Percentiles rank a stretch among this genome's conserved stretches.
phyloP scores from a whole-genome alignment of 2,329 filamentous ascomycete species.

The Juglanconis oblonga region DNA sequence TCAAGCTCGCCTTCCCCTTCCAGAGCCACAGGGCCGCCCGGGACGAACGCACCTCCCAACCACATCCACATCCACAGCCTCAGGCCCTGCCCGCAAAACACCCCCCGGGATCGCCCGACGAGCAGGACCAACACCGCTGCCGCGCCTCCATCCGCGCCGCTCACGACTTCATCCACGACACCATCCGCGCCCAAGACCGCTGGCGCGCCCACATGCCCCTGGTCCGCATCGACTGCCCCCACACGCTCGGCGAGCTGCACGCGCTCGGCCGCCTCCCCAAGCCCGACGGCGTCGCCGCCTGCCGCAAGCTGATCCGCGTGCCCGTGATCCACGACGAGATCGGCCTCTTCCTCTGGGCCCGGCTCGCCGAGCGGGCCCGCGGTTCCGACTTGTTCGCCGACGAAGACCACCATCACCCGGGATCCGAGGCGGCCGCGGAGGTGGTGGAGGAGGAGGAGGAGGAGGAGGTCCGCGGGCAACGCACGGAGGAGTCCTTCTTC shows the following conservation, averaged over 20 bases:
- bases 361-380: constrained; percentile 12
- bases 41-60: neutral
- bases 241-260: constrained; percentile 21
- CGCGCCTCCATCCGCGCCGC: constrained; percentile 16
- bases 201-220: constrained; percentile 19
- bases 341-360: constrained; percentile 21
- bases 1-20: constrained; percentile 6
- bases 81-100: neutral
- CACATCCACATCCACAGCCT: neutral
- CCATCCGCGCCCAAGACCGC: constrained; percentile 14
- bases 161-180: constrained; percentile 19
- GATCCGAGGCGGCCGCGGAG: neutral
- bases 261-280: constrained; percentile 19
- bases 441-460: neutral
- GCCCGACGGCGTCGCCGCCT: constrained; percentile 19
- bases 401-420: no score
- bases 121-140: neutral
- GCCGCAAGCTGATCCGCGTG: constrained; percentile 22
- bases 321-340: constrained; percentile 26
- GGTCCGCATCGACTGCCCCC: constrained; percentile 20
- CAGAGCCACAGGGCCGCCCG: neutral
- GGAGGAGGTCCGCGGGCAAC: no score
- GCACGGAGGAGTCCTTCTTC: no score
- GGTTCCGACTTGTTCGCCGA: neutral
- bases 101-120: neutral